Conservation (phyloP, 176 grass and related monocot genomes). For the Luzula sylvatica region DNA sequence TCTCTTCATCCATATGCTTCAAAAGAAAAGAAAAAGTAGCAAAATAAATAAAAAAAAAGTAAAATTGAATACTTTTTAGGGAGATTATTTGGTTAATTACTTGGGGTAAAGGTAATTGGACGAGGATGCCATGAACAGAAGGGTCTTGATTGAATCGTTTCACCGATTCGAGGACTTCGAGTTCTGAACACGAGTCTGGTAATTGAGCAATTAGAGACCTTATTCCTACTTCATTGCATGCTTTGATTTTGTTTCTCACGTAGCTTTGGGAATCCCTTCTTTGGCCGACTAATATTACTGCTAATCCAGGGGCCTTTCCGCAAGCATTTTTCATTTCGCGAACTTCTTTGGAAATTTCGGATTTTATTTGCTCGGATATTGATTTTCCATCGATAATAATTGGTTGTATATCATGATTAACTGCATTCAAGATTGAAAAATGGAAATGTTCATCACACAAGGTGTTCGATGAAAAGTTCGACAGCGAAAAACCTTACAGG, state of each 20-base stretch:
- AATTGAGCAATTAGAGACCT: slow-evolving; percentile 59
- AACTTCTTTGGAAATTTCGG: slow-evolving; percentile 52
- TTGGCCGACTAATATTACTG: slow-evolving; percentile 69
- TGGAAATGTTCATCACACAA: neutral
- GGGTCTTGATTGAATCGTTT: slow-evolving; percentile 67
- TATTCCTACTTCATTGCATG: slow-evolving; percentile 80
- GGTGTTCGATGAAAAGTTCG: neutral
- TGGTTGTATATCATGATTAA: slow-evolving; percentile 13
- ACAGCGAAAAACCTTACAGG: neutral
- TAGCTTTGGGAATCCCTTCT: slow-evolving; percentile 84
- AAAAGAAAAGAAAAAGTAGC: slow-evolving; percentile 10
- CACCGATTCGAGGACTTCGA: slow-evolving; percentile 56
- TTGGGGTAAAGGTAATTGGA: slow-evolving; percentile 81
- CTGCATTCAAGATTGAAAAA: slow-evolving; percentile 20
- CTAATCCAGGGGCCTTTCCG: slow-evolving; percentile 58
- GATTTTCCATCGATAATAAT: slow-evolving; percentile 72
- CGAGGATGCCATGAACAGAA: slow-evolving; percentile 85
- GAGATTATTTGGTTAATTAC: slow-evolving; percentile 30
- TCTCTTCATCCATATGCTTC: slow-evolving; percentile 89
- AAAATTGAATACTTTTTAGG: neutral
- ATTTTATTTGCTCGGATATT: slow-evolving; percentile 74
- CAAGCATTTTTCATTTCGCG: slow-evolving; percentile 38
- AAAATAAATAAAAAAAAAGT: slow-evolving; percentile 2
- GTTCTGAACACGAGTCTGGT: slow-evolving; percentile 50
- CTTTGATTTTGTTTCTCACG: slow-evolving; percentile 71